Conservation (phyloP, 768 basidiomycete species). For the Mycena belliarum region DNA sequence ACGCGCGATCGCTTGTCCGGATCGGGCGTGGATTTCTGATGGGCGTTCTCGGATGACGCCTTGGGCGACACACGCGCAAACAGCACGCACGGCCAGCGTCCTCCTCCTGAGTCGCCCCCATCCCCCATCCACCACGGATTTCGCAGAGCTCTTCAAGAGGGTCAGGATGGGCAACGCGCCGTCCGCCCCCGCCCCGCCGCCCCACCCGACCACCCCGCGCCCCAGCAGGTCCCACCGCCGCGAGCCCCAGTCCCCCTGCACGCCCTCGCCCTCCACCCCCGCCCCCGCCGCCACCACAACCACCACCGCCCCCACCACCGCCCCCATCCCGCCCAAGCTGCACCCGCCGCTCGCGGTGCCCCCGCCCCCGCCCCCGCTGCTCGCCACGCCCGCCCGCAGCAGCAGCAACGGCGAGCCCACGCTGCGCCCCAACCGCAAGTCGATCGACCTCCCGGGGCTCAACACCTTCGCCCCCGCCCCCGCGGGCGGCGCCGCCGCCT, state of each 20-base stretch:
- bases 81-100: no score
- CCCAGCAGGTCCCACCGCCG: background rate
- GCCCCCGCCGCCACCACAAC: background rate
- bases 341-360: background rate
- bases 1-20: no score
- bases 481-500: background rate
- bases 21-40: no score
- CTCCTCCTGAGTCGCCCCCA: no score
- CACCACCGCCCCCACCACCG: background rate
- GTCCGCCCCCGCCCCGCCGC: background rate
- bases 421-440: conserved; percentile 21
- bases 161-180: background rate
- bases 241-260: background rate
- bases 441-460: conserved; percentile 22
- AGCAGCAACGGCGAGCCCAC: background rate
- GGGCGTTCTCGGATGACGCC: no score
- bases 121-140: no score
- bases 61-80: no score
- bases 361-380: background rate
- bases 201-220: background rate
- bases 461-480: conserved; percentile 14
- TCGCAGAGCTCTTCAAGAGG: no score
- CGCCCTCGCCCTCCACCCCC: background rate
- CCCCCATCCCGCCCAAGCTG: background rate
- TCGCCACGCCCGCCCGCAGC: background rate